Evolutionary conservation across 306 rosid species (phyloP).

Genomic region (Albizia julibrissin): DNA sequence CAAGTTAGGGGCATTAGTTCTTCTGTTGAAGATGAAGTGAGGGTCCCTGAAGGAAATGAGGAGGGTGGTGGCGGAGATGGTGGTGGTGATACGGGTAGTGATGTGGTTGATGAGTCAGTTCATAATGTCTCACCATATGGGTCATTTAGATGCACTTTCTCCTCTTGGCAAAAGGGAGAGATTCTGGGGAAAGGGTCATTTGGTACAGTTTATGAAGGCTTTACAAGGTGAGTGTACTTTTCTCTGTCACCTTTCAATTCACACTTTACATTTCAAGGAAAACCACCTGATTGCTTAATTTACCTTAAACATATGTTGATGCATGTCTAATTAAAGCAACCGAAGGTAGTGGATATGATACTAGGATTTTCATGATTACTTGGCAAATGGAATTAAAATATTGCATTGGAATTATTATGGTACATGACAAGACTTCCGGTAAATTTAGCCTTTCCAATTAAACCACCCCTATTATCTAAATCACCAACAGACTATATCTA

Average conservation of each 20-base stretch:
- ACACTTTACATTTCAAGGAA: background rate
- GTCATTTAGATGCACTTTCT: slow-evolving; percentile 41
- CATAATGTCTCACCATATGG: slow-evolving; percentile 35
- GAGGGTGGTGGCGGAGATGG: slow-evolving; percentile 19
- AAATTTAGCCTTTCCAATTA: background rate
- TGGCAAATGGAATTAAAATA: background rate
- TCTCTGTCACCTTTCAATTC: background rate
- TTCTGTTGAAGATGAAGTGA: slow-evolving; percentile 33
- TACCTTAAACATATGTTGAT: background rate
- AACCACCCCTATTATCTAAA: background rate
- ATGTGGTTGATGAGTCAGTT: slow-evolving; percentile 12
- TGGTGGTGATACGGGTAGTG: slow-evolving; percentile 30
- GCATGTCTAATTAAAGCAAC: background rate
- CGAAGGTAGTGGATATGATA: background rate
- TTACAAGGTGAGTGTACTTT: slow-evolving; percentile 45
- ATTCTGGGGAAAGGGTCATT: slow-evolving; percentile 64
- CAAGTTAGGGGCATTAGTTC: background rate
- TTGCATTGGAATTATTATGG: background rate
- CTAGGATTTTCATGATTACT: background rate
- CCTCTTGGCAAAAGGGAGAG: slow-evolving; percentile 69
- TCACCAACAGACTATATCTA: background rate
- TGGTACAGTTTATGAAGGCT: slow-evolving; percentile 70
- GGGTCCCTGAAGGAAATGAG: background rate
- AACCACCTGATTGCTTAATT: background rate
- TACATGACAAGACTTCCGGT: background rate